Evolutionary conservation across 352 stramenopile genomes (phyloP), one percentile per base, ranked within the genome.

Genomic region (Globisporangium iwayamae): DNA sequence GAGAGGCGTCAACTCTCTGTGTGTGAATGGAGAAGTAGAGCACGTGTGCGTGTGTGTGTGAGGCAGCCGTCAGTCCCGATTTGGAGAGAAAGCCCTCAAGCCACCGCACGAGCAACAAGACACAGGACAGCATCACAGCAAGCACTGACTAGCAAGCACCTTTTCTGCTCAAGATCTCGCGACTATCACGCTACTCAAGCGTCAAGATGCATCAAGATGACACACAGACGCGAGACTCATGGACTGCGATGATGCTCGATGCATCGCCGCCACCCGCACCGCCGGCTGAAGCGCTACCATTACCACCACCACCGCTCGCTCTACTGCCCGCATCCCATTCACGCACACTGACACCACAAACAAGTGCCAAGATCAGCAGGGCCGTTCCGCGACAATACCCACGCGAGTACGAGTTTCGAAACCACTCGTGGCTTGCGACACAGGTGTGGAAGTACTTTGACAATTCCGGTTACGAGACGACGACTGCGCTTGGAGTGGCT

Each of bases 401-500:
- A 14, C 46, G 25, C n/a, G 11, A 16, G n/a, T 39, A 34, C 2
- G 46, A 48, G 7, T 56, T 7, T 14, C n/a, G 34, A 3, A 36
- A 41, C 2, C 20, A 10, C 25, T 59, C 47, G 4, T 63, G 43
- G 53, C 28, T 63, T 3, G 36, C 34, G 14, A 39, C 39, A n/a
- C 65, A 62, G 18, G 50, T 52, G 32, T 62, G 48, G 60, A 32
- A 61, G 28, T 70, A 68, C 39, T 70, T 63, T 51, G 20, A 56
- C 22, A 36, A 63, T 3, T 39, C 50, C 11, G 38, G 25, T 3
- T 67, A 36, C 9, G 65, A 63, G 38, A 65, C 16, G 20, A 41
- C 28, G 14, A 59, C 16, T 2, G 25, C 50, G 16, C 25, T 34
- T 59, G 60, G 60, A 14, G 48, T 39, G 6, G 38, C 48, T 34